A percentile compares a stretch with the other conserved stretches of the same genome.
phyloP scores from a whole-genome alignment of 2,329 filamentous ascomycete species.

The Colletotrichum kahawae region DNA sequence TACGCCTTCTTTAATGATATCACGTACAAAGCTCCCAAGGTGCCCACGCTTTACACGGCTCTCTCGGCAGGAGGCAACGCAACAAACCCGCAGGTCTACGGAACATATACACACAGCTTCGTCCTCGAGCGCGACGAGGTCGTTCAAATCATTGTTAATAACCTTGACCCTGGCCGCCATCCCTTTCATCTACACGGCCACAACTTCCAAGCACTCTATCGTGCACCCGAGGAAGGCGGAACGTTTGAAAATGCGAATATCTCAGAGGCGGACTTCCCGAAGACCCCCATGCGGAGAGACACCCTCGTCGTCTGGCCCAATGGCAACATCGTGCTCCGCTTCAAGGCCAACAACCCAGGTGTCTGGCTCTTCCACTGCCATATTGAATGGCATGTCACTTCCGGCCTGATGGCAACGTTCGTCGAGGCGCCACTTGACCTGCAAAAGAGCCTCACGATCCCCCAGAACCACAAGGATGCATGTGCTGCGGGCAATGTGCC shows the following conservation, averaged over 20 bases:
- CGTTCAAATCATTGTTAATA: slow-evolving; percentile 81
- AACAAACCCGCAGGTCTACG: slow-evolving; percentile 67
- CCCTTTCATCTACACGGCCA: slow-evolving; percentile 84
- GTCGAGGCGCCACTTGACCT: slow-evolving; percentile 67
- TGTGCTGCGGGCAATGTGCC: slow-evolving; percentile 60
- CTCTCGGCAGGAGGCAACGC: slow-evolving; percentile 67
- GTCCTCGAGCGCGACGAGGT: slow-evolving; percentile 71
- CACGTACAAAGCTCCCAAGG: slow-evolving; percentile 76
- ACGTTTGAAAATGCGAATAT: slow-evolving; percentile 54
- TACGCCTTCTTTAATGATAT: slow-evolving; percentile 77
- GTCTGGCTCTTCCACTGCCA: slow-evolving; percentile 82
- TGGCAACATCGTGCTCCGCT: slow-evolving; percentile 73
- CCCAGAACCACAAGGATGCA: slow-evolving; percentile 59
- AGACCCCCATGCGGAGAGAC: slow-evolving; percentile 70
- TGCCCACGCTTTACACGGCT: slow-evolving; percentile 80
- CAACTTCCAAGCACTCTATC: slow-evolving; percentile 71
- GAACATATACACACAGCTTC: slow-evolving; percentile 68
- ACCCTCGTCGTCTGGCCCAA: slow-evolving; percentile 68
- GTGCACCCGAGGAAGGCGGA: slow-evolving; percentile 62
- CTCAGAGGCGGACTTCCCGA: slow-evolving; percentile 51
- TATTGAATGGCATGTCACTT: slow-evolving; percentile 77
- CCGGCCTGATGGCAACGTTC: slow-evolving; percentile 70
- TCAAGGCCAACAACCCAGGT: slow-evolving; percentile 70
- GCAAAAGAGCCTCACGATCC: slow-evolving; percentile 65
- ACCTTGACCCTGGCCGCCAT: slow-evolving; percentile 72